Conservation (phyloP, 495 filamentous ascomycete species). For the Lepraria neglecta region DNA sequence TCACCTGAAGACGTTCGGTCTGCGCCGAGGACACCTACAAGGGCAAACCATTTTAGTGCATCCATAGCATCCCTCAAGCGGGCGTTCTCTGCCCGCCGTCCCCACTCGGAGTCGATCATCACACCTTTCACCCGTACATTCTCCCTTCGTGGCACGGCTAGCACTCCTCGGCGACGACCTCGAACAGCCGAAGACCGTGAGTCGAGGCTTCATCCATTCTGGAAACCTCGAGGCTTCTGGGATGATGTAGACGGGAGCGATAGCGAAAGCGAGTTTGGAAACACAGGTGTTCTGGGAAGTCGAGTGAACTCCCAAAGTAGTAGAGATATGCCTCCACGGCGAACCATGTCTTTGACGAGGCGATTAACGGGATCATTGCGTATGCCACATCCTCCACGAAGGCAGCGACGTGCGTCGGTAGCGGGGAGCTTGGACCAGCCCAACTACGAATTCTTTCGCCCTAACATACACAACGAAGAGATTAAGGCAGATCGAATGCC, state of each 20-base stretch:
- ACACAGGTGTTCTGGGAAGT: conserved; percentile 34
- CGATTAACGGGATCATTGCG: conserved; percentile 43
- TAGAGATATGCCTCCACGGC: conserved; percentile 10
- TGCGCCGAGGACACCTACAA: conserved; percentile 18
- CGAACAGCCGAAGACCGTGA: conserved; percentile 40
- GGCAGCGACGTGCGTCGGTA: conserved; percentile 2
- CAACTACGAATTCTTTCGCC: conserved; percentile 30
- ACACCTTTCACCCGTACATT: conserved; percentile 38
- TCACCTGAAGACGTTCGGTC: conserved; percentile 24
- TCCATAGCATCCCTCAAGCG: conserved; percentile 52
- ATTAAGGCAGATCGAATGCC: conserved; percentile 38
- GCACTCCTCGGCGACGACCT: conserved; percentile 38
- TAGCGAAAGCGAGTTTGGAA: conserved; percentile 36
- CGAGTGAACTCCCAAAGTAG: conserved; percentile 15
- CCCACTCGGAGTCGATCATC: conserved; percentile 46
- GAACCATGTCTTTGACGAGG: conserved; percentile 18
- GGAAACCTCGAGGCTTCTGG: conserved; percentile 70
- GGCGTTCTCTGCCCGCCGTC: conserved; percentile 49
- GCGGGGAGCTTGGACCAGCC: not conserved
- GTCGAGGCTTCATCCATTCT: conserved; percentile 68
- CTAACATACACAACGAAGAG: conserved; percentile 28
- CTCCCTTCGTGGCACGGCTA: conserved; percentile 35
- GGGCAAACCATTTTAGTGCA: conserved; percentile 39
- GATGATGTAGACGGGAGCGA: conserved; percentile 54
- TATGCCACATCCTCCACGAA: conserved; percentile 42